Conservation (phyloP, 768 basidiomycete genomes). For the Suillus occidentalis region DNA sequence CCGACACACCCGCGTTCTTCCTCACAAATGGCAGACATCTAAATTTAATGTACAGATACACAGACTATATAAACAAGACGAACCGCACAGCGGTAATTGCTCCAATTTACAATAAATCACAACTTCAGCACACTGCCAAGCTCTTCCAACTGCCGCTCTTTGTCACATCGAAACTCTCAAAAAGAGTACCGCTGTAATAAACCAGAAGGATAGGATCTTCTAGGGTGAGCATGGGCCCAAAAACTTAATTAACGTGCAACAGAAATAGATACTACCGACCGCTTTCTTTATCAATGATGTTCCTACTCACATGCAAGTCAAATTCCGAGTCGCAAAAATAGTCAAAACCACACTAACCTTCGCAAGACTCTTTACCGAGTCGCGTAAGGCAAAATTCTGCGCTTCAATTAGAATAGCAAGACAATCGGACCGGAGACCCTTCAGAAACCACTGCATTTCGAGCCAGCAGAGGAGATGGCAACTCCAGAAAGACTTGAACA, state of each 20-base stretch:
- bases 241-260: neutral
- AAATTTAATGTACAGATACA: neutral
- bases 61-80: neutral
- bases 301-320: neutral
- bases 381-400: neutral
- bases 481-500: neutral
- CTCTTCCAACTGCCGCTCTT: neutral
- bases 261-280: neutral
- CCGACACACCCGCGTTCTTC: neutral
- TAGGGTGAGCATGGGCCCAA: neutral
- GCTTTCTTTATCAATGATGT: neutral
- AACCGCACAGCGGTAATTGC: neutral
- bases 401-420: neutral
- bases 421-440: neutral
- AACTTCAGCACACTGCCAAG: neutral
- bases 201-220: neutral
- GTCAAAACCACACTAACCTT: neutral
- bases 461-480: neutral
- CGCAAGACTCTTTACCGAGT: neutral
- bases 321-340: neutral
- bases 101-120: neutral
- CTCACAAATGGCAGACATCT: neutral
- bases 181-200: neutral
- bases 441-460: neutral
- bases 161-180: neutral